Conservation (phyloP, 805 yeast species). For the Cyberlindnera japonica region DNA sequence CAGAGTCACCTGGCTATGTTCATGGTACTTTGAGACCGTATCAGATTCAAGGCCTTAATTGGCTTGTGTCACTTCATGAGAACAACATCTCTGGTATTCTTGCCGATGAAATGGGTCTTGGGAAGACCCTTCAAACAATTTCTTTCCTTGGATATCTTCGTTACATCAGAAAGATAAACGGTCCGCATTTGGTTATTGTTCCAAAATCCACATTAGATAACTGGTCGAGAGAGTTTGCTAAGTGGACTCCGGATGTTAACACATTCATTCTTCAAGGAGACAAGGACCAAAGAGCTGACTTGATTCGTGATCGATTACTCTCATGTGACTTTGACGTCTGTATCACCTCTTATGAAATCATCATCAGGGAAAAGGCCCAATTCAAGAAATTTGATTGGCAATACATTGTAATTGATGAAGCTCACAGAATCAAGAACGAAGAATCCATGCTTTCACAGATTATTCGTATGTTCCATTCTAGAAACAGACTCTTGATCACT, state of each 20-base stretch:
- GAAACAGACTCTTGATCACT: conserved; percentile 66
- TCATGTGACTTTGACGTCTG: conserved; percentile 69
- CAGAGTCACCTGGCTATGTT: conserved; percentile 78
- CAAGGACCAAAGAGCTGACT: conserved; percentile 57
- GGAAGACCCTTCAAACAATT: conserved; percentile 78
- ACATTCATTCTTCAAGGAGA: conserved; percentile 72
- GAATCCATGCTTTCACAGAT: conserved; percentile 59
- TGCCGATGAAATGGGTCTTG: conserved; percentile 86
- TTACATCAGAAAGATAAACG: conserved; percentile 52
- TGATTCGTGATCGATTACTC: conserved; percentile 48
- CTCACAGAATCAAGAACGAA: conserved; percentile 79
- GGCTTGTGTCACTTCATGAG: conserved; percentile 67
- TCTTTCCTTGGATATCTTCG: conserved; percentile 66
- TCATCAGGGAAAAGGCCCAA: conserved; percentile 66
- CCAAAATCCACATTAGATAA: conserved; percentile 81
- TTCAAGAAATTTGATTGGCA: conserved; percentile 70
- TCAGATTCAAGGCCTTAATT: conserved; percentile 77
- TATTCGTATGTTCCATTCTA: conserved; percentile 66
- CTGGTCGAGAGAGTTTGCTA: conserved; percentile 73
- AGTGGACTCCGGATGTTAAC: conserved; percentile 77
- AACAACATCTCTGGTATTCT: conserved; percentile 70
- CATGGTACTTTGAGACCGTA: conserved; percentile 66
- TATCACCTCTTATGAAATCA: conserved; percentile 62
- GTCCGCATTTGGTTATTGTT: conserved; percentile 73
- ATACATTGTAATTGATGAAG: conserved; percentile 77